Conservation (phyloP, 345 rosid species). For the Gossypium herbaceum region DNA sequence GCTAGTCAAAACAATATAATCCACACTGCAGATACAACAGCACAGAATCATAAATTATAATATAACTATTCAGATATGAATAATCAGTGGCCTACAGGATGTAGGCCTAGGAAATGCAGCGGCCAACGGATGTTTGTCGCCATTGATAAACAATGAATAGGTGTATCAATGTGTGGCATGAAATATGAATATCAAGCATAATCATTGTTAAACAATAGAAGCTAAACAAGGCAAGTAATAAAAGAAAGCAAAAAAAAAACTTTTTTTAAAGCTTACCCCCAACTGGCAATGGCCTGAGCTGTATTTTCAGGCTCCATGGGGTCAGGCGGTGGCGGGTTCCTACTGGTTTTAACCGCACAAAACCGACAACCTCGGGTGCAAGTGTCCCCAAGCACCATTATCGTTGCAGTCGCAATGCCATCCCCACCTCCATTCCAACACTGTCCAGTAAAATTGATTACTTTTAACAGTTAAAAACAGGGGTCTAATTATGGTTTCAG, state of each 20-base stretch:
- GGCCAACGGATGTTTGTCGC: neutral
- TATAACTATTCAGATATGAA: neutral
- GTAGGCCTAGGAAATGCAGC: neutral
- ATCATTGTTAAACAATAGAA: neutral
- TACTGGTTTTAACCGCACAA: conserved; percentile 97
- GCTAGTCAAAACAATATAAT: conserved; percentile 92
- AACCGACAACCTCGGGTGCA: conserved; percentile 99
- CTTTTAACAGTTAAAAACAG: neutral
- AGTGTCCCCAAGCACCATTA: conserved; percentile 95
- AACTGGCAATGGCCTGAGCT: conserved; percentile 79
- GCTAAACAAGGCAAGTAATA: neutral
- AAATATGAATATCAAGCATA: neutral
- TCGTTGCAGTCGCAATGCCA: conserved; percentile 93
- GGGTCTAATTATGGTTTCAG: too few species aligned
- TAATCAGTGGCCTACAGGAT: too few species aligned
- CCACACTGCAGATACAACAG: conserved; percentile 54
- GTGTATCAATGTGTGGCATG: neutral
- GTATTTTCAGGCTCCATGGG: conserved; percentile 93
- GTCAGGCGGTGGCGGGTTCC: conserved; percentile 86
- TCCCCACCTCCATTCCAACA: conserved; percentile 99
- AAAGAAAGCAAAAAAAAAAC: neutral
- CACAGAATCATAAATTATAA: neutral
- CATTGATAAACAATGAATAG: neutral
- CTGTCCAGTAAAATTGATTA: conserved; percentile 24
- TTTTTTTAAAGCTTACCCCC: conserved; percentile 60